Conservation (phyloP, 2,329 filamentous ascomycete species). For the Aspergillus versicolor region DNA sequence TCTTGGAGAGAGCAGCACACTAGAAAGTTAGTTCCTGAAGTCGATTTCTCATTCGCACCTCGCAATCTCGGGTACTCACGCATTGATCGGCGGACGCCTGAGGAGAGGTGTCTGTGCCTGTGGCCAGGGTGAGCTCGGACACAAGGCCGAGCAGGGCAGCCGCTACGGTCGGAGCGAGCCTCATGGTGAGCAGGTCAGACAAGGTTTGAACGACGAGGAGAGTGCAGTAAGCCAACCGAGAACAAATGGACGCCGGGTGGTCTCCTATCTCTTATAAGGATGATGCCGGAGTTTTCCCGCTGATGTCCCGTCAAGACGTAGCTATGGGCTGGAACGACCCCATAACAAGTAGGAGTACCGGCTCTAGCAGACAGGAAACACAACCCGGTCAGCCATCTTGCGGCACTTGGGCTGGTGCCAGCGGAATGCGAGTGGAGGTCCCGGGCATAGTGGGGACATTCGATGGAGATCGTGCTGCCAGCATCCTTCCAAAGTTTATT, state of each 20-base stretch:
- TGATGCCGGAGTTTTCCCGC: neutral
- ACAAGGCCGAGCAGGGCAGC: slow-evolving; percentile 3
- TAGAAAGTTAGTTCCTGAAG: neutral
- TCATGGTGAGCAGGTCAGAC: neutral
- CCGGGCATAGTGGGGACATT: too few species aligned
- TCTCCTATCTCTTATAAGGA: neutral
- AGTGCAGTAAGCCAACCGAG: neutral
- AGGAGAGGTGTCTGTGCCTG: neutral
- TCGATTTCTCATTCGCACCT: neutral
- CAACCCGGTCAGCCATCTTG: too few species aligned
- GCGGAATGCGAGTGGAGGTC: too few species aligned
- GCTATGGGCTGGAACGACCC: too few species aligned
- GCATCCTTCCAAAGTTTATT: too few species aligned
- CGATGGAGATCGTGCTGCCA: too few species aligned
- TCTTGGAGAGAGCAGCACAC: slow-evolving; percentile 12
- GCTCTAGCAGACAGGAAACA: too few species aligned
- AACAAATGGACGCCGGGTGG: neutral
- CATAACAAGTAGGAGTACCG: too few species aligned
- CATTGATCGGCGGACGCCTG: neutral
- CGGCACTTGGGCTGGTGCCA: too few species aligned
- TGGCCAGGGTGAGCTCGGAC: neutral
- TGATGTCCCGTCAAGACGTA: too few species aligned
- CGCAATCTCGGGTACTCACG: neutral
- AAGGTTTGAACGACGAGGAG: neutral
- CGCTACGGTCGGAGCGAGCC: neutral